Base-by-base conservation (phyloP, 1,139 yeast species). In the Yamadazyma mexicana region DNA sequence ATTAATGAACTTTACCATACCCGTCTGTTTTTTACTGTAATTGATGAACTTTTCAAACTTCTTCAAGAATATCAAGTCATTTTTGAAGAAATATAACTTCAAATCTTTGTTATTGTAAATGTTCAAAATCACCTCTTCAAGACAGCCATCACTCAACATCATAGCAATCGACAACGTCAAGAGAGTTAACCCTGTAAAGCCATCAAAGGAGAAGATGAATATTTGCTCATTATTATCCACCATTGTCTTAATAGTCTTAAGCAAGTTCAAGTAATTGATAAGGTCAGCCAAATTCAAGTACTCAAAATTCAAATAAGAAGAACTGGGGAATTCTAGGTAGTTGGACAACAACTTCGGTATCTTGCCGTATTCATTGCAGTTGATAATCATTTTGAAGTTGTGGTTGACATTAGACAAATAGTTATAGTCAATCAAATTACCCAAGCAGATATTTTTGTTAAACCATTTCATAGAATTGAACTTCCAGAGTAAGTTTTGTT, bases 101-200 rank as follows among this genome's bases (percentile, higher is more conserved):
- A 63, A 40, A 22, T 54, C 43, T 14, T 49, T 49, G 15, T 50
- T 41, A 1, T 28, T 12, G 33, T 51, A 44, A 3, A 59, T 31
- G n/a, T 47, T 37, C 14, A 54, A 38, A 4, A 61, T 46, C 11
- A 58, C 47, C 16, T 59, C 58, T 43, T 68, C 73, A 17, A 48
- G 38, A 18, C 31, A 33, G 20, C 52, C 38, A 4, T 56, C 50
- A 28, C 44, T 41, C 29, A 59, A 49, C 39, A 61, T 50, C 39
- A 51, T 50, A 4, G 59, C 59, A 17, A 63, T 46, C 0, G 63
- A 47, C 31, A 67, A 55, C 3, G 61, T 47, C 30, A 69, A 49
- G 25, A 68, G 44, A 4, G 71, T 59, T 28, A 64, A 54, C 1
- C 73, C 73, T 11, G 75, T 67, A 44, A 66, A 69, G 0, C 75